Percentiles rank a stretch among this genome's conserved stretches.
Conservation (phyloP, 1,139 yeast species). For the Nematodospora anomalae region DNA sequence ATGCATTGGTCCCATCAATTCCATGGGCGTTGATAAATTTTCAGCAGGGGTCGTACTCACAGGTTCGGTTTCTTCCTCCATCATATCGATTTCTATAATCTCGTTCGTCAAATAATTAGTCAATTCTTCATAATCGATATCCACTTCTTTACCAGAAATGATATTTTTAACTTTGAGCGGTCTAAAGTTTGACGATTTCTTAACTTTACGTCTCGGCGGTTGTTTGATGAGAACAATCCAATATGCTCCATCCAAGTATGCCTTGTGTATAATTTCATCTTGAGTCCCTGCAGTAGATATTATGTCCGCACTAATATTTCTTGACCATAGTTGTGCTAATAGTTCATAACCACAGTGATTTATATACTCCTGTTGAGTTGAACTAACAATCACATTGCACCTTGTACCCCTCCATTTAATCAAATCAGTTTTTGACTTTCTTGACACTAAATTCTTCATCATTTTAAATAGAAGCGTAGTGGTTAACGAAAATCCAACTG, state of each 20-base stretch:
- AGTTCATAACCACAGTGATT: constrained; percentile 64
- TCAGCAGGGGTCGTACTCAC: constrained; percentile 5
- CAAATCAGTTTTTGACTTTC: constrained; percentile 27
- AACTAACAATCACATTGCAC: constrained; percentile 79
- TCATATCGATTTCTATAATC: constrained; percentile 22
- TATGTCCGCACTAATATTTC: constrained; percentile 71
- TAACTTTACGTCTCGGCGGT: constrained; percentile 16
- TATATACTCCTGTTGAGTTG: constrained; percentile 54
- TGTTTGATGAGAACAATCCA: constrained; percentile 70
- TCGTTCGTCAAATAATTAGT: constrained; percentile 49
- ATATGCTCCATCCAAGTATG: constrained; percentile 66
- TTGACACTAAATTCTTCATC: constrained; percentile 33
- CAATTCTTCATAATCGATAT: constrained; percentile 68
- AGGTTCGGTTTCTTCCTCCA: constrained; percentile 8
- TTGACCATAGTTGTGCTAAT: constrained; percentile 65
- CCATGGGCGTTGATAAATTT: constrained; percentile 2
- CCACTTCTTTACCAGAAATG: constrained; percentile 60
- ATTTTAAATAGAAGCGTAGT: constrained; percentile 44
- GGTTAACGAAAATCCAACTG: constrained; percentile 79
- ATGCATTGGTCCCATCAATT: constrained; percentile 29
- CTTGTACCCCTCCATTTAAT: constrained; percentile 41
- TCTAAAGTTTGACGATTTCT: constrained; percentile 45
- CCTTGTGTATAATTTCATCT: constrained; percentile 70
- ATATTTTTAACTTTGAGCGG: constrained; percentile 73
- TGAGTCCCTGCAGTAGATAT: constrained; percentile 45